Base-by-base conservation (phyloP, 257 asterid species). In the Gentiana dahurica region DNA sequence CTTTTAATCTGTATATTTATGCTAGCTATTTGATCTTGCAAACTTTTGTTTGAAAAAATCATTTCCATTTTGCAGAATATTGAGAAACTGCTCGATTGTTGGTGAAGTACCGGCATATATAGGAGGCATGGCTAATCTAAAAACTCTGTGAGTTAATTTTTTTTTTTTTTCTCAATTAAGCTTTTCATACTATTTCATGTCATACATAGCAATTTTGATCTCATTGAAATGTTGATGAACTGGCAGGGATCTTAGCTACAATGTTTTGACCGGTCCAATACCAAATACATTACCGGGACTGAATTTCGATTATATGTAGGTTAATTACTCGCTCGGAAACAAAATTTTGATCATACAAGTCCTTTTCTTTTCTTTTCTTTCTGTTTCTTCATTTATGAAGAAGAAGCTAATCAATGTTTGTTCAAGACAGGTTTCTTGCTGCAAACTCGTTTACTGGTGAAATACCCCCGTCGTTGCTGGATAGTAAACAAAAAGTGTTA, bases 221-320 rank as follows among this genome's bases (percentile, higher is more conserved):
- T 3, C 53, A 59, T 57, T 8, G 57, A 63, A 56, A n/a, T 46
- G 24, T 24, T 55, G 33, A 6, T 58, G 59, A 43, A 51, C 70
- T 15, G 72, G 70, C 87, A 91, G 98, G 43, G 98, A 91, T 65
- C 83, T 91, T 65, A 87, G 89, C 72, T 82, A 74, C 80, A 91
- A 91, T 79, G 72, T 52, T 76, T 60, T 91, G 80, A 76, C 53
- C 65, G 89, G 88, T 51, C 63, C 39, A 55, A 80, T 91, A 62
- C 87, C 82, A 36, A 37, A 3, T 60, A 53, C 39, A 24, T 55
- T 86, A 34, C 64, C 59, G 61, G 41, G 33, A 8, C 54, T 77
- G 64, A 2, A 3, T 0, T 12, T 77, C 15, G 8, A 60, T 36
- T 37, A 62, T 70, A 12, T 85, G 98, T 91, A 80, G 54, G 76